Evolutionary conservation across 2,329 filamentous ascomycete species (phyloP).

Genomic region (Aspergillus terreus): DNA sequence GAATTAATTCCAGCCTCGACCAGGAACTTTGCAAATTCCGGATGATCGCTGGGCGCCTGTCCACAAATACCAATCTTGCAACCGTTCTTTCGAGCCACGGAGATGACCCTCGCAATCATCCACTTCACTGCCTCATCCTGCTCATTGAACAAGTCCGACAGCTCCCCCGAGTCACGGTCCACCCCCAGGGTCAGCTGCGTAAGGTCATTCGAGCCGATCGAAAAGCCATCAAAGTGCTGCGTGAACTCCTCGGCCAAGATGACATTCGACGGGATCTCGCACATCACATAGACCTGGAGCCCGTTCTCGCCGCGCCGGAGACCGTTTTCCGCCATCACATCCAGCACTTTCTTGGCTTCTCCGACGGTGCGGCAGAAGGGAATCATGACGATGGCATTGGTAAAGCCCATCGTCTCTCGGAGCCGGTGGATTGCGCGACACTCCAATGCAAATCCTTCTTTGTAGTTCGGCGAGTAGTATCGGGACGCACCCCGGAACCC

Average conservation of each 20-base stretch:
- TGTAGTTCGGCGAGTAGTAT: constrained; percentile 40
- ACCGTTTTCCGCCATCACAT: constrained; percentile 37
- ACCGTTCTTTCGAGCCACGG: constrained; percentile 24
- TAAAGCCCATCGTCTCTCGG: constrained; percentile 35
- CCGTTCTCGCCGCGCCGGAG: constrained; percentile 35
- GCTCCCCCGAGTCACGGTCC: constrained; percentile 36
- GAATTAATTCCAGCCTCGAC: constrained; percentile 37
- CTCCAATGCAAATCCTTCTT: constrained; percentile 39
- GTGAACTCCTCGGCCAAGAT: constrained; percentile 36
- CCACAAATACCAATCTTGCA: constrained; percentile 40
- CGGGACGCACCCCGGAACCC: constrained; percentile 42
- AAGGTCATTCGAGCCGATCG: constrained; percentile 41
- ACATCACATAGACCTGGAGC: constrained; percentile 41
- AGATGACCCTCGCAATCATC: constrained; percentile 36
- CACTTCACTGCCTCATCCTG: constrained; percentile 40
- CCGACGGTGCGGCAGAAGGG: constrained; percentile 36
- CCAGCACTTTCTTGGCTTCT: constrained; percentile 34
- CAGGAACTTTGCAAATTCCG: constrained; percentile 35
- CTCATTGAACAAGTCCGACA: constrained; percentile 38
- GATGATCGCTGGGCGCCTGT: constrained; percentile 40
- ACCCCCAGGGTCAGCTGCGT: constrained; percentile 40
- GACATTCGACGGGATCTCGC: constrained; percentile 41
- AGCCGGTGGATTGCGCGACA: constrained; percentile 33
- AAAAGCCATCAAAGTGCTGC: constrained; percentile 40
- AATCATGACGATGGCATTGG: constrained; percentile 38